Percentiles rank a stretch among this genome's conserved stretches.
These are phyloP conservation scores for Phytophthora pseudosyringae DNA, from an alignment of 352 stramenopile species.

Conservation along the genomic window DNA sequence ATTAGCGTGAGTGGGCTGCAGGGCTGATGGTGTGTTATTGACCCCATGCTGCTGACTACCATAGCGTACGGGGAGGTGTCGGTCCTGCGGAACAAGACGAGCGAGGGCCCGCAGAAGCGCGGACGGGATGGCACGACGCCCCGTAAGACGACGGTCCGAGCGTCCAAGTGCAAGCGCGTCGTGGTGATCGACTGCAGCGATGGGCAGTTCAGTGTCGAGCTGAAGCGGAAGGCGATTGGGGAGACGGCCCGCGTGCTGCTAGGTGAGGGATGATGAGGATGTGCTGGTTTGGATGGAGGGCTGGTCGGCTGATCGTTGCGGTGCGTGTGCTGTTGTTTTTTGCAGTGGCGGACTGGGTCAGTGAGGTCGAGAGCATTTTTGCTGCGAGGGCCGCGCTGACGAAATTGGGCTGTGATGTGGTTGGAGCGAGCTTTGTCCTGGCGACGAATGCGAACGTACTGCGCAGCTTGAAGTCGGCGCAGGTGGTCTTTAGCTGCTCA, in stretches of 20 bases:
- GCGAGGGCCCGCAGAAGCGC: constrained; percentile 5
- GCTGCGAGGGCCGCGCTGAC: constrained; percentile 51
- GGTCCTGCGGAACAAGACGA: constrained; percentile 25
- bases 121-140: constrained; percentile 10
- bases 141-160: constrained; percentile 10
- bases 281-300: background rate
- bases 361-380: constrained; percentile 46
- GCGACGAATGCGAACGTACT: constrained; percentile 47
- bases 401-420: constrained; percentile 48
- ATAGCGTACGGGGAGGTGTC: constrained; percentile 54
- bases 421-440: constrained; percentile 57
- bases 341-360: constrained; percentile 65
- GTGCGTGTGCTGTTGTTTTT: background rate
- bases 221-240: constrained; percentile 38
- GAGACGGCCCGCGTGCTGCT: constrained; percentile 34
- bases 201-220: constrained; percentile 31
- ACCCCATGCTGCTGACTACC: background rate
- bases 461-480: constrained; percentile 39
- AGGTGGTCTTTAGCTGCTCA: constrained; percentile 53
- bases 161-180: constrained; percentile 34
- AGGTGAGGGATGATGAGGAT: constrained; percentile 21
- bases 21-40: background rate
- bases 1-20: too few species aligned
- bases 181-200: constrained; percentile 34
- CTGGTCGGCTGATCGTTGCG: too few species aligned